These are phyloP conservation scores for Pezicula radicicola DNA, from an alignment of 2,329 filamentous ascomycete genomes.

Conservation along the genomic window DNA sequence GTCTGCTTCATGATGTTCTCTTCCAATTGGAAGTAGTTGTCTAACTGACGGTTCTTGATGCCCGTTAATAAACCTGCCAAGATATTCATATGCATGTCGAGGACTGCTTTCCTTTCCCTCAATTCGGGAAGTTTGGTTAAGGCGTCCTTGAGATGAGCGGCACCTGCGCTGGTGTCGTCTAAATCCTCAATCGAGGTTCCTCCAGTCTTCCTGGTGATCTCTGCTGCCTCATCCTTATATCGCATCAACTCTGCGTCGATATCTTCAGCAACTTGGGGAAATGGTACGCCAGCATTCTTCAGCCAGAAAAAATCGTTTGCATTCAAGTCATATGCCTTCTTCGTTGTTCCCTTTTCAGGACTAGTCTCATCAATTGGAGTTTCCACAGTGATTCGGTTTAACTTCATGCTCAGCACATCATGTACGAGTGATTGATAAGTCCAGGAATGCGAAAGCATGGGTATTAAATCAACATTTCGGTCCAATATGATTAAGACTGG, in stretches of 20 bases:
- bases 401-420: constrained; percentile 72
- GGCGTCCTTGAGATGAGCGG: constrained; percentile 92
- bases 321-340: constrained; percentile 86
- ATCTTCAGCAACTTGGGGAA: constrained; percentile 94
- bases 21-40: constrained; percentile 94
- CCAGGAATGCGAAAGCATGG: constrained; percentile 98
- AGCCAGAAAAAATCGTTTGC: constrained; percentile 96
- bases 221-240: constrained; percentile 93
- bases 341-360: constrained; percentile 70
- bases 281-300: constrained; percentile 85
- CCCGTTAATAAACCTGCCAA: constrained; percentile 71
- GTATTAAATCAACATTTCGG: constrained; percentile 90
- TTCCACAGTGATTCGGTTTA: constrained; percentile 94
- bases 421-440: constrained; percentile 82
- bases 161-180: constrained; percentile 82
- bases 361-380: constrained; percentile 75
- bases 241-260: constrained; percentile 90
- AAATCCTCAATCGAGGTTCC: constrained; percentile 90
- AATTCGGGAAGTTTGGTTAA: constrained; percentile 91
- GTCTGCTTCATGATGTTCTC: constrained; percentile 90
- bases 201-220: constrained; percentile 93
- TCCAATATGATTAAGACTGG: constrained; percentile 93
- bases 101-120: constrained; percentile 82
- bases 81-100: constrained; percentile 99
- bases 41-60: constrained; percentile 91